Evolutionary conservation across 306 rosid species (phyloP), one percentile per base, ranked within the genome.

Genomic region (Mimosa bimucronata): DNA sequence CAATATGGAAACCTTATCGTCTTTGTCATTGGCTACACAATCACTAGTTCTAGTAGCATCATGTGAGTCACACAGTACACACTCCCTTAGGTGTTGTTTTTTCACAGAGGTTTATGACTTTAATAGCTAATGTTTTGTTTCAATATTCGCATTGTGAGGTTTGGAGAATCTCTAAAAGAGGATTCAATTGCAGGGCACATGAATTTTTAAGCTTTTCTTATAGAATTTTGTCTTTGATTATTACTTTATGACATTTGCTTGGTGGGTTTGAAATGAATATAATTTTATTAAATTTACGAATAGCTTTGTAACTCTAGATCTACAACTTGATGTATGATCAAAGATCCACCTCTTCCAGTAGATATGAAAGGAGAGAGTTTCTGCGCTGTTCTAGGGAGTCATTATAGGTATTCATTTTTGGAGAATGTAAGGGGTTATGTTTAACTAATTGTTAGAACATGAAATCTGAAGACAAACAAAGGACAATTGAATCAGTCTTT

Each of bases 381-480:
- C n/a, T n/a, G n/a, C n/a, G n/a, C n/a, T n/a, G n/a, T 95, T 58
- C 83, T 90, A 58, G 98, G 98, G 82, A 90, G 96, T 76, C 92
- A 89, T 80, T 38, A 73, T 91, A 91, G 98, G 98, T 95, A 90
- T 72, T 41, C 60, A 42, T 66, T 61, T 74, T 65, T 25, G 31
- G 25, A 38, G 66, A 80, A 67, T 44, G 10, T 52, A 19, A 30
- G 68, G 9, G 64, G 28, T 78, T 57, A 31, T 80, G 55, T 74
- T 80, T 65, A 45, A 79, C 72, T 74, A 61, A 80, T 80, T 13
- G 46, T 66, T 48, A 11, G 62, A 66, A 46, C 64, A 45, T 65
- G 71, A 72, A 65, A 46, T 46, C 44, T 34, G 9, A 42, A 46
- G 85, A 62, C 42, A 45, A 55, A 53, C 67, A 42, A 25, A 45